These are phyloP conservation scores for Limnomonas spitsbergensis DNA, from an alignment of 139 green algal genomes.

Conservation along the genomic window DNA sequence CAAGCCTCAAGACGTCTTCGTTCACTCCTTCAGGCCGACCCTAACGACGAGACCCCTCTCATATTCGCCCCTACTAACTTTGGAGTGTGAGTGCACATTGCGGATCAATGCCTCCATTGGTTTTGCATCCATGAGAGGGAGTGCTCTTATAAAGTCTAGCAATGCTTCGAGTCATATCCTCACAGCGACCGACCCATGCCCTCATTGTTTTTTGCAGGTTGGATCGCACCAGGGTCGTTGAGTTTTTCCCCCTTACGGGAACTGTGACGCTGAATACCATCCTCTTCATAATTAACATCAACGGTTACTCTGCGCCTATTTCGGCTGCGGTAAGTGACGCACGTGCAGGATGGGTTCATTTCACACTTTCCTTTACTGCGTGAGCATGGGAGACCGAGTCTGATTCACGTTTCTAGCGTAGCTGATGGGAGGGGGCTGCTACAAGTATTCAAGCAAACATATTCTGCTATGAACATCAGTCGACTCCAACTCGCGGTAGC, in stretches of 20 bases:
- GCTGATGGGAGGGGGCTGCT: neutral
- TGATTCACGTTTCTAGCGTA: neutral
- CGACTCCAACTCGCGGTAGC: too few relatives aligned
- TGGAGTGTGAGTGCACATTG: too few relatives aligned
- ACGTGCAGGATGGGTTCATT: neutral
- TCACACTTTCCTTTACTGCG: neutral
- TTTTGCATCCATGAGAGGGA: too few relatives aligned
- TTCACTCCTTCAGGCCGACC: too few relatives aligned
- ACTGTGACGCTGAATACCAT: constrained; percentile 8
- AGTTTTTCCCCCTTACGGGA: constrained; percentile 11
- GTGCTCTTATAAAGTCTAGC: too few relatives aligned
- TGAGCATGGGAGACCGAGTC: neutral
- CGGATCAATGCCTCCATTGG: too few relatives aligned
- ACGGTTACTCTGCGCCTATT: neutral
- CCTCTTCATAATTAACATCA: constrained; percentile 20
- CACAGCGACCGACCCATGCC: too few relatives aligned
- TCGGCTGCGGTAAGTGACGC: neutral
- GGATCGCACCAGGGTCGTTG: neutral
- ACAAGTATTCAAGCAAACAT: constrained; percentile 5
- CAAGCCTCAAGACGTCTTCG: too few relatives aligned
- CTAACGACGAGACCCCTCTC: too few relatives aligned
- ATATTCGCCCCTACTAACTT: too few relatives aligned
- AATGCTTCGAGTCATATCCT: too few relatives aligned
- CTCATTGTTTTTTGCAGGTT: neutral
- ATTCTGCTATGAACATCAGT: neutral